phyloP scores from a whole-genome alignment of 345 rosid species.

The Eutrema japonicum region DNA sequence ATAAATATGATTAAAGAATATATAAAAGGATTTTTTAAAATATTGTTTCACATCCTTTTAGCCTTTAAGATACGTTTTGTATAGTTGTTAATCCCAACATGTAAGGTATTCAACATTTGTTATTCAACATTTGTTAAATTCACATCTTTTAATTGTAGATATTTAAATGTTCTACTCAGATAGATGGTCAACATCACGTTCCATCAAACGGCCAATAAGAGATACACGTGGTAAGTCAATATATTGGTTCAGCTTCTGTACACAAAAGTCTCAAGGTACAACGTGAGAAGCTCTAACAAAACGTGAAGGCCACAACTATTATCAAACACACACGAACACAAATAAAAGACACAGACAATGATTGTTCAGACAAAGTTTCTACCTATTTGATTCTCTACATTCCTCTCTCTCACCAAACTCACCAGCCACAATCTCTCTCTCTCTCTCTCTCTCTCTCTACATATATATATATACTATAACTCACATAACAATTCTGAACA shows the following conservation, averaged over 20 bases:
- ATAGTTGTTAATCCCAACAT: too few species aligned
- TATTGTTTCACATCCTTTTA: too few species aligned
- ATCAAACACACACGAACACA: constrained; percentile 36
- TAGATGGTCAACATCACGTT: constrained; percentile 10
- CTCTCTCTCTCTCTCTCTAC: neutral
- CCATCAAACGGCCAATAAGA: constrained; percentile 28
- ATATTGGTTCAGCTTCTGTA: constrained; percentile 3
- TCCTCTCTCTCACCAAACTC: constrained; percentile 34
- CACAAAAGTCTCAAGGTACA: constrained; percentile 35
- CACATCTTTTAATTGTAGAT: too few species aligned
- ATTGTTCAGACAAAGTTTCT: constrained; percentile 29
- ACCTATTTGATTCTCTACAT: constrained; percentile 25
- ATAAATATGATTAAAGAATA: too few species aligned
- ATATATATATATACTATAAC: constrained; percentile 17
- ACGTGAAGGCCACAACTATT: constrained; percentile 60
- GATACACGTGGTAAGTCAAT: constrained; percentile 17
- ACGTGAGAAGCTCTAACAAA: constrained; percentile 64
- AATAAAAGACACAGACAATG: constrained; percentile 23
- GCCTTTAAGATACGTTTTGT: too few species aligned
- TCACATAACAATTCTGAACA: neutral
- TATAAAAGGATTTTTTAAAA: too few species aligned
- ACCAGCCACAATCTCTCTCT: constrained; percentile 10
- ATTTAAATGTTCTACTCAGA: neutral
- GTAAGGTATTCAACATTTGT: too few species aligned
- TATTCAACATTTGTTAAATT: too few species aligned